These are phyloP conservation scores for Aspergillus sp. DNA, from an alignment of 2,329 filamentous ascomycete genomes.

Conservation along the genomic window DNA sequence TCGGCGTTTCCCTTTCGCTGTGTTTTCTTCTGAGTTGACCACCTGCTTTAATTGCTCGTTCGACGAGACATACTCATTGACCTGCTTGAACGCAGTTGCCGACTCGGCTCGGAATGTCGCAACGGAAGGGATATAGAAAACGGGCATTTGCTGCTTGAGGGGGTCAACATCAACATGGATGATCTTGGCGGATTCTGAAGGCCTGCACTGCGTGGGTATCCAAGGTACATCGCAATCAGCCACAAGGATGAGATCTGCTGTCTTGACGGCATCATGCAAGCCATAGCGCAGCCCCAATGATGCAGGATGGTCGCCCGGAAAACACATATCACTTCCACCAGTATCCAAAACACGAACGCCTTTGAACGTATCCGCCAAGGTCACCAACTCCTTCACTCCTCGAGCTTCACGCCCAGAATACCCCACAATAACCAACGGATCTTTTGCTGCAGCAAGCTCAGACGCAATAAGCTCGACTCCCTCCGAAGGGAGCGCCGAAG, in stretches of 20 bases:
- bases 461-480: constrained; percentile 45
- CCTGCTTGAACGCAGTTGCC: constrained; percentile 65
- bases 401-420: constrained; percentile 50
- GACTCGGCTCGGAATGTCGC: constrained; percentile 68
- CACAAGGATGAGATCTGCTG: constrained; percentile 81
- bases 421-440: constrained; percentile 51
- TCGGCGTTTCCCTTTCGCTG: constrained; percentile 55
- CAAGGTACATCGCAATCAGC: constrained; percentile 90
- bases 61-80: constrained; percentile 60
- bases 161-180: constrained; percentile 68
- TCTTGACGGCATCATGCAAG: constrained; percentile 68
- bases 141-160: constrained; percentile 70
- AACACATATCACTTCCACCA: constrained; percentile 54
- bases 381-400: constrained; percentile 46
- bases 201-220: constrained; percentile 75
- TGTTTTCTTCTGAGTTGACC: constrained; percentile 42
- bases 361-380: constrained; percentile 48
- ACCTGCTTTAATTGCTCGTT: constrained; percentile 46
- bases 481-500: constrained; percentile 59
- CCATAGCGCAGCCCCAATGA: constrained; percentile 74
- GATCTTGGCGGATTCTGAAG: constrained; percentile 56
- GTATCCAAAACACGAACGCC: constrained; percentile 54
- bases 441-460: constrained; percentile 47
- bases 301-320: constrained; percentile 48
- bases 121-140: constrained; percentile 68